Conservation (phyloP, 139 green algal genomes). For the Trebouxia sp. region DNA sequence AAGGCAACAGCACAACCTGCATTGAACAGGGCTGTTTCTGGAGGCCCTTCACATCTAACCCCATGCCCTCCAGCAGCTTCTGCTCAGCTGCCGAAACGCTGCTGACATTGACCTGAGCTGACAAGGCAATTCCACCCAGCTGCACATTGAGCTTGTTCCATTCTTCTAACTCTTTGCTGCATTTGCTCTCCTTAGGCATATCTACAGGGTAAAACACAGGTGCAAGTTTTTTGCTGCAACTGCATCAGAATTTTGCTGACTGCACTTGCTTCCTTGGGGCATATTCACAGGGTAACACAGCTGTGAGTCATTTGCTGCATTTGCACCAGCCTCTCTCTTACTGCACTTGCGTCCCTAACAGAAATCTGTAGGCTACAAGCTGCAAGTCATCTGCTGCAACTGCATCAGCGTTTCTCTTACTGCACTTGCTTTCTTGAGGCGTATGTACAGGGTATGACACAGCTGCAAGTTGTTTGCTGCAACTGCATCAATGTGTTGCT, state of each 20-base stretch:
- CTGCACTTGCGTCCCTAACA: too few relatives aligned
- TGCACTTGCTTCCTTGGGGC: too few relatives aligned
- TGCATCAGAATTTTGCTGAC: background rate
- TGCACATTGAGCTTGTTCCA: slow-evolving; percentile 9
- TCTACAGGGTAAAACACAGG: background rate
- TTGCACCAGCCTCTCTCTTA: too few relatives aligned
- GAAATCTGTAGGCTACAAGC: too few relatives aligned
- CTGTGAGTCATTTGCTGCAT: too few relatives aligned
- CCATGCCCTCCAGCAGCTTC: background rate
- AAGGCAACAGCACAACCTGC: slow-evolving; percentile 27
- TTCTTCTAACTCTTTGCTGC: background rate
- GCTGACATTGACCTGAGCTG: slow-evolving; percentile 8
- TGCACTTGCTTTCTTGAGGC: too few relatives aligned
- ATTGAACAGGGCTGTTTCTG: slow-evolving; percentile 9
- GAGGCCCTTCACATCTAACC: background rate
- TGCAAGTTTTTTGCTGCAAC: background rate
- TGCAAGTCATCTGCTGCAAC: too few relatives aligned
- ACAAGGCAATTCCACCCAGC: background rate
- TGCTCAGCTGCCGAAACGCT: background rate
- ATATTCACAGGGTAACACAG: too few relatives aligned
- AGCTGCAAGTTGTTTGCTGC: too few relatives aligned
- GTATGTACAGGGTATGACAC: too few relatives aligned
- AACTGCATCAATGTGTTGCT: too few relatives aligned
- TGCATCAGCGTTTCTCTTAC: too few relatives aligned
- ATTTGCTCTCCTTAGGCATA: background rate